Evolutionary conservation across 148 eudicot genomes (phyloP).

Genomic region (Rhododendron vialii): DNA sequence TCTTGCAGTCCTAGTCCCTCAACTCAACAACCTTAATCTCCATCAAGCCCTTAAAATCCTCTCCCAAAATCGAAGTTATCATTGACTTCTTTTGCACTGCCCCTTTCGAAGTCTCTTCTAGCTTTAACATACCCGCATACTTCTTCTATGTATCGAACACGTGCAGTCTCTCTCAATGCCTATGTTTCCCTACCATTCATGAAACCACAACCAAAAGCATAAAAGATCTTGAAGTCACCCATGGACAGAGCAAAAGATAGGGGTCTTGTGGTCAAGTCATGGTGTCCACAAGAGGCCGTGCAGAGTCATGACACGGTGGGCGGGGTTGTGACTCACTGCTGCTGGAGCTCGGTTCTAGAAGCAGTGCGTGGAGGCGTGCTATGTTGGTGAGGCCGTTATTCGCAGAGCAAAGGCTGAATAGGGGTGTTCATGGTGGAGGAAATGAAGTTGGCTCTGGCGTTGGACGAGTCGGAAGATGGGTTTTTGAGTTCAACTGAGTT

Average conservation of each 20-base stretch:
- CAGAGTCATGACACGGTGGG: conserved; percentile 21
- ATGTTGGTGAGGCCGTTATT: conserved; percentile 45
- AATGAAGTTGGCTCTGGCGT: conserved; percentile 26
- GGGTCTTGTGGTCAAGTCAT: conserved; percentile 15
- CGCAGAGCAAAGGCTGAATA: conserved; percentile 40
- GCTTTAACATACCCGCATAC: conserved; percentile 17
- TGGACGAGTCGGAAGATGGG: conserved; percentile 28
- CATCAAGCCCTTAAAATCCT: conserved; percentile 17
- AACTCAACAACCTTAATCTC: conserved; percentile 13
- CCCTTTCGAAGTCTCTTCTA: not conserved
- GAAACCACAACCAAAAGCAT: not conserved
- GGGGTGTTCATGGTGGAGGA: conserved; percentile 35
- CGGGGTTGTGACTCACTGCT: conserved; percentile 21
- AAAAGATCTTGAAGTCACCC: conserved; percentile 7
- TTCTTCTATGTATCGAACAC: conserved; percentile 27
- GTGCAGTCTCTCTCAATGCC: conserved; percentile 11
- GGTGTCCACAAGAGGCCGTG: conserved; percentile 3
- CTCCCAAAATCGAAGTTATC: conserved; percentile 4
- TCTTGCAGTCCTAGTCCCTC: conserved; percentile 16
- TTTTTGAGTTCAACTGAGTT: conserved; percentile 30
- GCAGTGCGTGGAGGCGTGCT: conserved; percentile 28
- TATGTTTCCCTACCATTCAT: conserved; percentile 13
- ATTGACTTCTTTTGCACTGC: conserved; percentile 26
- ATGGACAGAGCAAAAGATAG: not conserved
- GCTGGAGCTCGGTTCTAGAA: conserved; percentile 39